Percentiles rank a stretch among this genome's conserved stretches.
Evolutionary conservation across 345 rosid species (phyloP).

Genomic region (Gossypioides kirkii): DNA sequence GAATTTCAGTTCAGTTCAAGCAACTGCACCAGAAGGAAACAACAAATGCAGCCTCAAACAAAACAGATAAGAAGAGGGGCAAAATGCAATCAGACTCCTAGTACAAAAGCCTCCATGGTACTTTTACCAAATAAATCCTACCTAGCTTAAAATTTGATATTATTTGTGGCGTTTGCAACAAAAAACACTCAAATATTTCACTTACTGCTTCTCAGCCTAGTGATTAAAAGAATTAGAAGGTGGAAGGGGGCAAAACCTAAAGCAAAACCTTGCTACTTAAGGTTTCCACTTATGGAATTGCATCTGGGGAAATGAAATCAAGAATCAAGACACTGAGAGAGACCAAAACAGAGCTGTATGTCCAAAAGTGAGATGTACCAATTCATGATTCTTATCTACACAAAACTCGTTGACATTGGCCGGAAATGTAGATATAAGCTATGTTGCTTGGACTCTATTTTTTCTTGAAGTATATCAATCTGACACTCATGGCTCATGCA

Average conservation of each 20-base stretch:
- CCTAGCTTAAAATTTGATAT: background rate
- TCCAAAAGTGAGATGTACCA: background rate
- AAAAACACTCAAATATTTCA: background rate
- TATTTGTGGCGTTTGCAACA: background rate
- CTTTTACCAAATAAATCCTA: background rate
- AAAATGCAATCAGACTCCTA: no score
- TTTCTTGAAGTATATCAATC: no score
- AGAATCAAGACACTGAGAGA: background rate
- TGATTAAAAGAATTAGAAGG: background rate
- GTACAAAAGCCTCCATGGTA: no score
- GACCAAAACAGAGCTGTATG: background rate
- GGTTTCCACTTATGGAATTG: background rate
- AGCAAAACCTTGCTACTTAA: background rate
- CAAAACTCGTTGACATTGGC: background rate
- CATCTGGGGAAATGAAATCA: background rate
- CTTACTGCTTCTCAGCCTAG: background rate
- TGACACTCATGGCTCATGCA: no score
- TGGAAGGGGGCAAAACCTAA: background rate
- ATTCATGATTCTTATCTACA: background rate
- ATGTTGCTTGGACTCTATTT: no score
- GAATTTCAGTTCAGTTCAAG: background rate
- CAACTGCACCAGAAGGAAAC: background rate
- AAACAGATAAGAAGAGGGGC: no score
- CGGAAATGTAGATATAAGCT: background rate
- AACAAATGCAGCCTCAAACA: background rate